These are phyloP conservation scores for Linnemannia zychae DNA, from an alignment of 192 early-diverging fungal genomes.

Conservation along the genomic window DNA sequence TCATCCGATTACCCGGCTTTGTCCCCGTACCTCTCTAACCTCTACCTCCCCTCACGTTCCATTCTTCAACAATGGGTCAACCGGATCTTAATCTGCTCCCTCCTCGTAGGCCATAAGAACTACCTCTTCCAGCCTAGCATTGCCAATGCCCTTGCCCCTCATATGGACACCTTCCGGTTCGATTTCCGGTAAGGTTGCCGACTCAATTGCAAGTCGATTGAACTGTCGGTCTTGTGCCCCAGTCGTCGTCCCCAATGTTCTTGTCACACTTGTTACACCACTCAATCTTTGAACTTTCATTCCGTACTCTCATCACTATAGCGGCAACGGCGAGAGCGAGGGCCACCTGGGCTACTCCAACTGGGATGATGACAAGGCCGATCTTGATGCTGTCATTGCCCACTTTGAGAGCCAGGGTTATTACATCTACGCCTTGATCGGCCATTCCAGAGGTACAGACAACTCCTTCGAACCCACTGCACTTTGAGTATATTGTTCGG, in stretches of 20 bases:
- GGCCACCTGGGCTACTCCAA: slow-evolving; percentile 47
- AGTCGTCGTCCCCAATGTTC: not conserved
- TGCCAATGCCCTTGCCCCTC: slow-evolving; percentile 45
- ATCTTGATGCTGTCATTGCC: slow-evolving; percentile 47
- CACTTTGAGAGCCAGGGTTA: slow-evolving; percentile 54
- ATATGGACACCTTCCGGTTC: slow-evolving; percentile 61
- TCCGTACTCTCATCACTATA: not conserved
- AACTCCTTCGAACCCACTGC: not conserved
- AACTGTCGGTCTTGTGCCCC: not conserved
- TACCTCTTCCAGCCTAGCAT: slow-evolving; percentile 49
- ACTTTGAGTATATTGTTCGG: not conserved
- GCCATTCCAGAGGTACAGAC: slow-evolving; percentile 57
- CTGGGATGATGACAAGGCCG: slow-evolving; percentile 52
- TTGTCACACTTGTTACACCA: not conserved
- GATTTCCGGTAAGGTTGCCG: slow-evolving; percentile 53
- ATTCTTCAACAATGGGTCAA: not conserved
- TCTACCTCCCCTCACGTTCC: too few relatives aligned
- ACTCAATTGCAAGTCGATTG: not conserved
- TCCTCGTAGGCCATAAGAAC: slow-evolving; percentile 52
- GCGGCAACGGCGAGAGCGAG: slow-evolving; percentile 61
- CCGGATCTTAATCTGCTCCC: not conserved
- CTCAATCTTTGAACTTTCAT: not conserved
- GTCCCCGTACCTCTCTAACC: not conserved
- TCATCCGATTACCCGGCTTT: not conserved
- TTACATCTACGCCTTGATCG: slow-evolving; percentile 54